phyloP scores from a whole-genome alignment of 73 alveolate genomes.

The Breviolum minutum region DNA sequence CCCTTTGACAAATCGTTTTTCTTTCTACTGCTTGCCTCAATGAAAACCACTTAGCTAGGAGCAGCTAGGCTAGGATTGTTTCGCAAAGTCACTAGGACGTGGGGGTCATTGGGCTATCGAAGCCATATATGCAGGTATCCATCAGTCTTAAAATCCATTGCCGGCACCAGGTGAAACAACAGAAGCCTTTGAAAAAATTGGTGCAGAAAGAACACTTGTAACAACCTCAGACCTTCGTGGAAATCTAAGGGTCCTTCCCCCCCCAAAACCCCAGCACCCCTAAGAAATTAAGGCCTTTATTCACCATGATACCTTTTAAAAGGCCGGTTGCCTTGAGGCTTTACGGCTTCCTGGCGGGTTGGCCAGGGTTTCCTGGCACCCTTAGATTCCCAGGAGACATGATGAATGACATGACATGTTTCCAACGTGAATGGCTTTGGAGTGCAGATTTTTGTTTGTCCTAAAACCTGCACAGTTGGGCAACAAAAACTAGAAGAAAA shows the following conservation, averaged over 20 bases:
- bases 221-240: not conserved
- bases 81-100: too few relatives aligned
- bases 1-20: too few relatives aligned
- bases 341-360: not conserved
- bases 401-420: not conserved
- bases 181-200: constrained; percentile 32
- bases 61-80: too few relatives aligned
- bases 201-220: constrained; percentile 68
- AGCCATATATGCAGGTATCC: too few relatives aligned
- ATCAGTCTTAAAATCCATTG: not conserved
- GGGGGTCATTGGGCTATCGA: too few relatives aligned
- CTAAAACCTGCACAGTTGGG: too few relatives aligned
- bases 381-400: not conserved
- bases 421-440: too few relatives aligned
- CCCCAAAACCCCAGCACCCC: not conserved
- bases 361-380: too few relatives aligned
- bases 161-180: constrained; percentile 54
- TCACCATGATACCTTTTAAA: not conserved
- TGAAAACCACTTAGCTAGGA: too few relatives aligned
- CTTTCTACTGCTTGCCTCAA: too few relatives aligned
- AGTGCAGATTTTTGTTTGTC: too few relatives aligned
- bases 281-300: not conserved
- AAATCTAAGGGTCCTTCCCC: not conserved
- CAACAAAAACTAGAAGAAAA: too few relatives aligned
- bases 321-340: not conserved